These are phyloP conservation scores for Rhodotorula sp. DNA, from an alignment of 1,284 basidiomycete species.

Conservation along the genomic window DNA sequence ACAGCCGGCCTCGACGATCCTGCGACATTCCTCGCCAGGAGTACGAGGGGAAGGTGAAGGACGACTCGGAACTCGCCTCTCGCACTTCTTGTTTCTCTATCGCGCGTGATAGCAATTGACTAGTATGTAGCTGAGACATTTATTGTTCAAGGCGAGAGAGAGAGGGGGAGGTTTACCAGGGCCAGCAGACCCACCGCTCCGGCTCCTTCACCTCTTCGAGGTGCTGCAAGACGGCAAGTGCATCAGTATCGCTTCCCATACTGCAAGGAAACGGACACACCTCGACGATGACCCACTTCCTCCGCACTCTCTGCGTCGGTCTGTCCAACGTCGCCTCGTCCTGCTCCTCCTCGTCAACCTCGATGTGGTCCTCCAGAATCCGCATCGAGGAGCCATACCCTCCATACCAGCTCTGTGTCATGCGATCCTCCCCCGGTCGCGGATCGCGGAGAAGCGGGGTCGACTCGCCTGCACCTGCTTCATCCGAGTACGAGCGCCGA, in stretches of 20 bases:
- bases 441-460: not conserved
- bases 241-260: not conserved
- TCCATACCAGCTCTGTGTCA: slow-evolving; percentile 14
- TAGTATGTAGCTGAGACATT: no score
- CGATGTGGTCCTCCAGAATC: not conserved
- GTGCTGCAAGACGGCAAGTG: not conserved
- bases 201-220: slow-evolving; percentile 18
- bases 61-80: no score
- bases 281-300: slow-evolving; percentile 22
- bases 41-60: not conserved
- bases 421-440: not conserved
- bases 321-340: not conserved
- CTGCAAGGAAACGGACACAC: not conserved
- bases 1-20: slow-evolving; percentile 2
- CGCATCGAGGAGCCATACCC: not conserved
- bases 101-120: no score
- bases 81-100: no score
- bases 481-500: no score
- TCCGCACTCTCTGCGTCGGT: not conserved
- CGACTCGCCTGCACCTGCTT: no score
- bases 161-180: not conserved
- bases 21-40: not conserved
- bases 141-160: no score
- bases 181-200: not conserved
- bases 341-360: not conserved